Percentiles rank a stretch among this genome's conserved stretches.
phyloP scores from a whole-genome alignment of 768 basidiomycete genomes.

The Boletus rufocinnamomeus region DNA sequence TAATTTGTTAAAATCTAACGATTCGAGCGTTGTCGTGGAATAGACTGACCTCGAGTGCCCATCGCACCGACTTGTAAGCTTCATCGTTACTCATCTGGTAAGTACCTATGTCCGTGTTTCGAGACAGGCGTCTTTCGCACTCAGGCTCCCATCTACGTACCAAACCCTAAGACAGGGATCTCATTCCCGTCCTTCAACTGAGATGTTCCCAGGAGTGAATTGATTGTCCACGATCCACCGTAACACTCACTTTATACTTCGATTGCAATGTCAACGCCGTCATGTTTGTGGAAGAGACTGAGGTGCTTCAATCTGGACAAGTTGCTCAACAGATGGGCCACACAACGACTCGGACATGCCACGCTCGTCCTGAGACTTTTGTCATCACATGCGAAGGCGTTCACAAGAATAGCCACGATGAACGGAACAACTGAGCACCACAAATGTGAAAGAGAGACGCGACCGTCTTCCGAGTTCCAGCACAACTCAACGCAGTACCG shows the following conservation, averaged over 20 bases:
- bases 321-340: not conserved
- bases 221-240: not conserved
- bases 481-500: not conserved
- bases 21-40: not conserved
- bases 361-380: no score
- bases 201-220: not conserved
- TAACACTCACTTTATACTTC: conserved; percentile 8
- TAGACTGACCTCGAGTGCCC: conserved; percentile 10
- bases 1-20: not conserved
- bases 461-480: not conserved
- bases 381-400: not conserved
- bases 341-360: no score
- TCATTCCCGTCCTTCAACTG: conserved; percentile 10
- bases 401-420: not conserved
- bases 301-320: not conserved
- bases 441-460: not conserved
- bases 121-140: not conserved
- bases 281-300: not conserved
- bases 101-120: not conserved
- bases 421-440: not conserved
- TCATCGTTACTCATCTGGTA: conserved; percentile 11
- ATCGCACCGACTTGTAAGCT: conserved; percentile 7
- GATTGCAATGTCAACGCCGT: conserved; percentile 7
- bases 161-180: conserved; percentile 13
- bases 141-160: conserved; percentile 1